Base-by-base conservation (phyloP, 805 yeast species). In the Metschnikowia kunwiensis region DNA sequence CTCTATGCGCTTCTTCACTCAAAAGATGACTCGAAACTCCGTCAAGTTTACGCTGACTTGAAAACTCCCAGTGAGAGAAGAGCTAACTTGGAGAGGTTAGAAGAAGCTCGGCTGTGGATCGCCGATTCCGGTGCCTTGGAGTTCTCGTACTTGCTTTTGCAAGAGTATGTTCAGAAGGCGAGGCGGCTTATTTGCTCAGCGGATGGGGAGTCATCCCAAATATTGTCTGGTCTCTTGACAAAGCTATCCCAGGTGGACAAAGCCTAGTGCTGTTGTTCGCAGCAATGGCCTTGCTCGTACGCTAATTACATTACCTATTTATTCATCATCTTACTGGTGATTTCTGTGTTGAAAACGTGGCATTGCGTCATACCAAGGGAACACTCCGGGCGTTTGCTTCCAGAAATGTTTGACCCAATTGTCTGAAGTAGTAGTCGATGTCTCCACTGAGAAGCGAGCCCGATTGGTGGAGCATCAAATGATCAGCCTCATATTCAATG, bases 1-100 rank as follows among this genome's bases (percentile, higher is more conserved):
- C 73, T 89, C 12, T 93, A 86, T 57, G 51, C 43, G 3, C 40
- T 48, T n/a, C 37, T 25, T 12, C 27, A 33, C 13, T 10, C 24
- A 13, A 14, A 25, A 5, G 21, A 22, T 11, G 18, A 33, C 11
- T 22, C 42, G 7, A 63, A 63, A 1, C 53, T 63, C 3, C 52
- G 53, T 33, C 38, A 34, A 17, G 32, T 63, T 7, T 42, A 61
- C 25, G 49, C 49, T n/a, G 48, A 42, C 3, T 30, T 33, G 11
- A 36, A 24, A 6, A 16, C 54, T 5, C 42, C 37, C 7, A 15
- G 24, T 11, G 28, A 36, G 44, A 23, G 48, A 42, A 21, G 53
- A 51, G 31, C 34, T 3, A 22, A 36, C 14, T 4, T 18, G 12
- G 30, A 17, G 13, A 25, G 26, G 10, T 23, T 36, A 23, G 32